Conservation (phyloP, 805 yeast genomes). For the Wickerhamomyces ciferrii region DNA sequence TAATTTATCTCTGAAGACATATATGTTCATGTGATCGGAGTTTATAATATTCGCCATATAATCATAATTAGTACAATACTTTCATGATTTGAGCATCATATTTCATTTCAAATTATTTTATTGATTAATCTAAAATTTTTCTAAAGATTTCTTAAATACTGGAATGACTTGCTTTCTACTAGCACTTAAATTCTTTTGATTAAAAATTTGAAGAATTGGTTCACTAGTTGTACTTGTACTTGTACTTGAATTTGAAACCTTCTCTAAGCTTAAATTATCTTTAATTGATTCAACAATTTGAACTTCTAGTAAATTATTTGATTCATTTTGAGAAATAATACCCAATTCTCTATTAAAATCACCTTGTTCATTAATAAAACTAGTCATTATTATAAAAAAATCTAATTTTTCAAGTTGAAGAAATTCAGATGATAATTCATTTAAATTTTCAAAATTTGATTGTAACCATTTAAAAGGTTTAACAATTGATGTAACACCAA, state of each 20-base stretch:
- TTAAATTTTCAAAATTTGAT: constrained; percentile 4
- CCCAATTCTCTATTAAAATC: constrained; percentile 41
- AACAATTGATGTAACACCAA: constrained; percentile 79
- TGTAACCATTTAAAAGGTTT: constrained; percentile 44
- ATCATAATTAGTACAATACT: no score
- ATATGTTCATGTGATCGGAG: background rate
- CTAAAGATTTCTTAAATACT: constrained; percentile 21
- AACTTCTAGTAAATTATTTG: no score
- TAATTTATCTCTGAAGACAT: no score
- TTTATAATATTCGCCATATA: no score
- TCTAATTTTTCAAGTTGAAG: constrained; percentile 29
- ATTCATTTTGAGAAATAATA: constrained; percentile 12
- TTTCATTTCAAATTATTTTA: no score
- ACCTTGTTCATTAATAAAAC: constrained; percentile 26
- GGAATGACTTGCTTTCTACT: constrained; percentile 91
- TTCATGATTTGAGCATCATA: no score
- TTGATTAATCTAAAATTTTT: constrained; percentile 2
- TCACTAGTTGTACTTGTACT: no score
- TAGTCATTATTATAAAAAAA: constrained; percentile 42
- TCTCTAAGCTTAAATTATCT: constrained; percentile 5
- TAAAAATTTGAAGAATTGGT: constrained; percentile 18
- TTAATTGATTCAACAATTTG: constrained; percentile 10
- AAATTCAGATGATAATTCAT: constrained; percentile 14
- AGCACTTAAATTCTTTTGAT: constrained; percentile 53
- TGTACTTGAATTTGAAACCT: no score